Conservation (phyloP, 2,329 filamentous ascomycete species). For the Dactylonectria estremocensis region DNA sequence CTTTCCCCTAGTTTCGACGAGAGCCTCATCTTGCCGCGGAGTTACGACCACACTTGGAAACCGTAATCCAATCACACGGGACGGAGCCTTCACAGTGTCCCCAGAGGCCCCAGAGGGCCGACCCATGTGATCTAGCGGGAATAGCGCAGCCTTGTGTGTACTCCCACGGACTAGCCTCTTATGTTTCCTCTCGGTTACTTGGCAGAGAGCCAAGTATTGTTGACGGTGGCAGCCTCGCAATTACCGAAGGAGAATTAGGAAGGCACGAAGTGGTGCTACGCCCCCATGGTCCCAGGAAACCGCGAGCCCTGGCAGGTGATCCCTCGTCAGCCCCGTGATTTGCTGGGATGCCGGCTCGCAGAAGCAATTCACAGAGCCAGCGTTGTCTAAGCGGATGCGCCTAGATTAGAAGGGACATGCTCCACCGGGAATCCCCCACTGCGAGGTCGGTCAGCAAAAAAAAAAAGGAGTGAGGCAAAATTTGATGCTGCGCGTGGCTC, state of each 20-base stretch:
- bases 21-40: slow-evolving; percentile 27
- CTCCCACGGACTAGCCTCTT: slow-evolving; percentile 21
- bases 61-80: slow-evolving; percentile 20
- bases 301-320: slow-evolving; percentile 15
- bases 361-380: slow-evolving; percentile 37
- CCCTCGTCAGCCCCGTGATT: slow-evolving; percentile 32
- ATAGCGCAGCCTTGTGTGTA: slow-evolving; percentile 33
- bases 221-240: slow-evolving; percentile 16
- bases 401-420: slow-evolving; percentile 34
- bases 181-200: slow-evolving; percentile 24
- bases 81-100: slow-evolving; percentile 7
- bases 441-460: slow-evolving; percentile 17
- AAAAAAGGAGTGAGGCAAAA: slow-evolving; percentile 22
- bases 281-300: slow-evolving; percentile 8
- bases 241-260: slow-evolving; percentile 18
- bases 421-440: slow-evolving; percentile 12
- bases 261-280: slow-evolving; percentile 3
- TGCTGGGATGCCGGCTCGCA: slow-evolving; percentile 22
- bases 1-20: slow-evolving; percentile 3
- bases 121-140: slow-evolving; percentile 34
- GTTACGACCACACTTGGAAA: slow-evolving; percentile 14
- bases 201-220: not conserved
- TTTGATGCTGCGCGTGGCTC: not conserved
- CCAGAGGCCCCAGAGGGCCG: slow-evolving; percentile 20
- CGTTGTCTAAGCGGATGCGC: slow-evolving; percentile 36